phyloP scores from a whole-genome alignment of 2,329 filamentous ascomycete genomes.

The Aureobasidium sp. region DNA sequence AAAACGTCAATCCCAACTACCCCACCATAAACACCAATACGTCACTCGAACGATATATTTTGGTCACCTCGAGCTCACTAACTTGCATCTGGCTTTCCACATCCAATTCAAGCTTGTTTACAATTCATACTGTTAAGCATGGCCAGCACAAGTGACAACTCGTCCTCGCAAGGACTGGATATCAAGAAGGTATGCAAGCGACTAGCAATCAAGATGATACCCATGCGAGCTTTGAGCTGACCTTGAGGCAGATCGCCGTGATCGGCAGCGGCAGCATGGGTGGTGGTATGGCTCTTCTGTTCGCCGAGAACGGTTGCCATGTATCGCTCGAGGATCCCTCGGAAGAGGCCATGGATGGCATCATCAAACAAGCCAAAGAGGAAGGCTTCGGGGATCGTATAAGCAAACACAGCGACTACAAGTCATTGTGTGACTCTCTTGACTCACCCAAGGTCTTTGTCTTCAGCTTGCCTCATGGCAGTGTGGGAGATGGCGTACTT shows the following conservation, averaged over 20 bases:
- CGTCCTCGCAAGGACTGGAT: slow-evolving; percentile 18
- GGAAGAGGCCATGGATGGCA: slow-evolving; percentile 41
- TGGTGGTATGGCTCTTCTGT: slow-evolving; percentile 51
- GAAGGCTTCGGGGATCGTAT: slow-evolving; percentile 32
- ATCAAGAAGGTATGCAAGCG: slow-evolving; percentile 23
- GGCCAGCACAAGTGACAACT: not conserved
- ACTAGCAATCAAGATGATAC: not conserved
- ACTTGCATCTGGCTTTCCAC: not conserved
- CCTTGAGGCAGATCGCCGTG: slow-evolving; percentile 42
- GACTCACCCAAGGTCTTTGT: slow-evolving; percentile 44
- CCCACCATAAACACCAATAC: slow-evolving; percentile 4
- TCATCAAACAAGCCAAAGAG: slow-evolving; percentile 36
- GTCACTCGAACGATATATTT: not conserved
- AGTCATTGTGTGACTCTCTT: slow-evolving; percentile 43
- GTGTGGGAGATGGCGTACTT: slow-evolving; percentile 42
- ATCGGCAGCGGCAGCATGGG: slow-evolving; percentile 55
- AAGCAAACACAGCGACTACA: slow-evolving; percentile 40
- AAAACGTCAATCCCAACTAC: slow-evolving; percentile 6
- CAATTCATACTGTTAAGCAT: not conserved
- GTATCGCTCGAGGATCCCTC: slow-evolving; percentile 51
- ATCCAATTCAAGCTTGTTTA: not conserved
- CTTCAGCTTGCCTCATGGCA: slow-evolving; percentile 46
- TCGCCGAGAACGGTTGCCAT: slow-evolving; percentile 49
- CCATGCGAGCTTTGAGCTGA: not conserved
- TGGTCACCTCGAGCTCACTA: not conserved